These are phyloP conservation scores for Exophiala alcalophila DNA, from an alignment of 2,329 filamentous ascomycete species.

Conservation along the genomic window DNA sequence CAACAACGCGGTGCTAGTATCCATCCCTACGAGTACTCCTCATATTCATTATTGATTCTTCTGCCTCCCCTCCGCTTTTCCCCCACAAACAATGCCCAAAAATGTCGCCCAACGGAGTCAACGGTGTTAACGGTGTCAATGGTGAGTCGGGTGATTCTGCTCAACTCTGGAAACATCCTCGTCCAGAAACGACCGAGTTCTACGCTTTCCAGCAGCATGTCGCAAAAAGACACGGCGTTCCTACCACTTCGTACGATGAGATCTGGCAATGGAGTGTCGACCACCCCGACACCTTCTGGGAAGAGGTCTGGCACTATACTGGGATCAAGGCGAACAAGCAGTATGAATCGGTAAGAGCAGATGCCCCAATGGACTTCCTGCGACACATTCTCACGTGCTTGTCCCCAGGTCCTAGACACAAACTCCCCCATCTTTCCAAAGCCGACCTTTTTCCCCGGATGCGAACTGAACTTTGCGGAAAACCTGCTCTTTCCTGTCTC, in stretches of 20 bases:
- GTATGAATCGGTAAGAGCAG: slow-evolving; percentile 44
- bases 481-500: slow-evolving; percentile 79
- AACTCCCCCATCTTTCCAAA: slow-evolving; percentile 76
- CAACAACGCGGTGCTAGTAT: too few relatives aligned
- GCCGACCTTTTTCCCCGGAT: slow-evolving; percentile 77
- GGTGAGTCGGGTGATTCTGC: slow-evolving; percentile 19
- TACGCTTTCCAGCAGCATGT: slow-evolving; percentile 68
- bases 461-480: slow-evolving; percentile 87
- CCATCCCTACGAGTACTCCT: too few relatives aligned
- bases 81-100: not conserved
- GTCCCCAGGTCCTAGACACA: slow-evolving; percentile 62
- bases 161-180: slow-evolving; percentile 69
- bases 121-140: slow-evolving; percentile 18
- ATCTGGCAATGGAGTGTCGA: slow-evolving; percentile 83
- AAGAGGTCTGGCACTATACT: slow-evolving; percentile 77
- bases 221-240: slow-evolving; percentile 63
- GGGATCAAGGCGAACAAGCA: slow-evolving; percentile 66
- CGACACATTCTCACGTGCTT: slow-evolving; percentile 1
- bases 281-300: slow-evolving; percentile 76
- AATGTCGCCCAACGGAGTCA: slow-evolving; percentile 17
- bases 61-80: slow-evolving; percentile 2
- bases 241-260: slow-evolving; percentile 65
- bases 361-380: not conserved
- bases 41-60: too few relatives aligned
- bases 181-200: slow-evolving; percentile 67